Base-by-base conservation (phyloP, 352 stramenopile genomes). In the Globisporangium splendens region DNA sequence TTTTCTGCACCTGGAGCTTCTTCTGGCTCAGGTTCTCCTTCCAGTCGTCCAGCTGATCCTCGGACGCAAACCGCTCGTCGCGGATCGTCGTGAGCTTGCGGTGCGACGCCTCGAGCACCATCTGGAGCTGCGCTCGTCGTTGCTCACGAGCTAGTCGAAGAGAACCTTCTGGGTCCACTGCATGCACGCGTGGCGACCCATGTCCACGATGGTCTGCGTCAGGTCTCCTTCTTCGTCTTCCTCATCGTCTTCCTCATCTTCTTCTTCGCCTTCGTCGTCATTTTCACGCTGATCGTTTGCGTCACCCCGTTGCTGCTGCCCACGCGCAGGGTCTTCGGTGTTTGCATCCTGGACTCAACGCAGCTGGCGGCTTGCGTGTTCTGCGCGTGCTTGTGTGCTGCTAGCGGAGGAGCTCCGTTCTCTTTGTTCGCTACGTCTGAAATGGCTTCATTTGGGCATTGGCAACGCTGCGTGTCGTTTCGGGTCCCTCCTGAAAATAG, bases 91-190 rank as follows among this genome's bases (percentile, higher is more conserved):
- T 83, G 43, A 93, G 76, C 48, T 88, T 88, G 22, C 79, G 76
- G 44, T 96, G 86, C 6, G 80, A 83, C n/a, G 65, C 63, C 50
- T 98, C 89, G 1, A 98, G 77, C 46, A 77, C 73, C 41, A 97
- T 77, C 56, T 98, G 95, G 11, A 98, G 73, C 56, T 91, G 77
- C 17, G 79, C 57, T 86, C 69, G 62, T 93, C 80, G 35, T 91
- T 92, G 33, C 80, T 78, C 54, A 84, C 65, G 20, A 93, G 71
- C 60, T 93, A 81, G 46, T 91, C 82, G 60, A 75, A 89, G 66
- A 93, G 56, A 35, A 92, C 84, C 69, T 93, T 91, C 56, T 93
- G 84, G 61, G 92, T 89, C 59, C 78, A 76, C 68, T 94, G 84
- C 82, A 94, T 94, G 24, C 82, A 77, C 52, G 75, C 73, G 47